Evolutionary conservation across 345 rosid species (phyloP), one percentile per base, ranked within the genome.

Genomic region (Camelina sativa): DNA sequence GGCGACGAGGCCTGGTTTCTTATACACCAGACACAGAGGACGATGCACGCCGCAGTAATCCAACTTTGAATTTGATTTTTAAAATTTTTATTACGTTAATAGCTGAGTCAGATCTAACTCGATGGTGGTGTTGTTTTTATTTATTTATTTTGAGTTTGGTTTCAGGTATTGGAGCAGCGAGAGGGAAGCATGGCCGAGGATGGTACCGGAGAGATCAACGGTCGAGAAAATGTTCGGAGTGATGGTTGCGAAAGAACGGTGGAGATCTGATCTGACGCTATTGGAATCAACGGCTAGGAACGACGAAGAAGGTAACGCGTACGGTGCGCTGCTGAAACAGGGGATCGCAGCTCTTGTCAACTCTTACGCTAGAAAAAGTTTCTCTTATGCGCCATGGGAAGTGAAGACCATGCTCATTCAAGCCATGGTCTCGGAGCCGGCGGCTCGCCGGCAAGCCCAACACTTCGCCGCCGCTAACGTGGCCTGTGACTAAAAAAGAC

Each of bases 151-250:
- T 4, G 35, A 4, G 25, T 13, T 40, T 64, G 37, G n/a, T 35
- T 3, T 3, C 76, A 92, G 98, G 89, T 91, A 80, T 80, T 94
- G 98, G 98, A 88, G 90, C 82, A 86, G 90, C 80, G 71, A 78
- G 82, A 85, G 81, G 46, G 96, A 89, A 78, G 83, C 82, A 59
- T 91, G 97, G 97, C 97, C 98, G 5, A 88, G 87, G 84, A 91
- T 88, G 96, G 89, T 94, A 38, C 96, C 97, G 2, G 85, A 82
- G 69, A 80, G 84, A 56, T 87, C 97, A 7, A 85, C 97, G 59
- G 89, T 94, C 22, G 84, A 82, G 58, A 89, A 88, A 47, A 86
- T 85, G 73, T 94, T 91, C 74, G 95, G 97, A 19, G 88, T 89
- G 38, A 75, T 85, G 76, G 88, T 85, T 64, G 87, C 80, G 0